Evolutionary conservation across 106 monocot genomes (phyloP), one percentile per base, ranked within the genome.

Genomic region (Dioscorea alata): DNA sequence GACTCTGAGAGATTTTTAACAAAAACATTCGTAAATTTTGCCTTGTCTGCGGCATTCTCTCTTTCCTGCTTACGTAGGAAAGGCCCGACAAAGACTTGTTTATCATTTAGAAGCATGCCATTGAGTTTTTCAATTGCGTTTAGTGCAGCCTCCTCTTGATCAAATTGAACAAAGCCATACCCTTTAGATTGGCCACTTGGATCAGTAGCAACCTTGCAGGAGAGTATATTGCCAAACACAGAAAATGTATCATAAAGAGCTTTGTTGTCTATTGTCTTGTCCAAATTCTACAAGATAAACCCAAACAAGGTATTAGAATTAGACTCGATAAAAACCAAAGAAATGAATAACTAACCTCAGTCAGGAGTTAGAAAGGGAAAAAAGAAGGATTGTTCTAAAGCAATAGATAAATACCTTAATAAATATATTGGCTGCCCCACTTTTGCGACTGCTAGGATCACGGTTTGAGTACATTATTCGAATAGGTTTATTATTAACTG

Each of bases 181-280:
- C 57, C 57, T 58, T 58, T 58, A 19, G 57, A 58, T 22, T 58
- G 57, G 7, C 57, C 57, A 58, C 8, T 19, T 19, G 18, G 57
- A 58, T 58, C 42, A 42, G 42, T 42, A 6, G 42, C 42, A 42
- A 42, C 10, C 42, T 42, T 42, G 42, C 42, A 42, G 22, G 57
- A 58, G 5, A 58, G 57, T 19, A 58, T 58, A 16, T 58, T 58
- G 3, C 57, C 57, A 17, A 58, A 58, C 15, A 22, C 57, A 58
- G 57, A 42, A 42, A 42, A 42, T 42, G 42, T 42, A 42, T 42
- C 42, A 42, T 42, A 42, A 42, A 42, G 42, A 58, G 78, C 78
- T 78, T 78, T 78, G 72, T 78, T 71, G 51, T 78, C 78, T 32
- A 78, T 78, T 20, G 71, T 65, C 64, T 78, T 78, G 72, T 78